These are phyloP conservation scores for Candolleomyces efflorescens DNA, from an alignment of 768 basidiomycete species.

Conservation along the genomic window DNA sequence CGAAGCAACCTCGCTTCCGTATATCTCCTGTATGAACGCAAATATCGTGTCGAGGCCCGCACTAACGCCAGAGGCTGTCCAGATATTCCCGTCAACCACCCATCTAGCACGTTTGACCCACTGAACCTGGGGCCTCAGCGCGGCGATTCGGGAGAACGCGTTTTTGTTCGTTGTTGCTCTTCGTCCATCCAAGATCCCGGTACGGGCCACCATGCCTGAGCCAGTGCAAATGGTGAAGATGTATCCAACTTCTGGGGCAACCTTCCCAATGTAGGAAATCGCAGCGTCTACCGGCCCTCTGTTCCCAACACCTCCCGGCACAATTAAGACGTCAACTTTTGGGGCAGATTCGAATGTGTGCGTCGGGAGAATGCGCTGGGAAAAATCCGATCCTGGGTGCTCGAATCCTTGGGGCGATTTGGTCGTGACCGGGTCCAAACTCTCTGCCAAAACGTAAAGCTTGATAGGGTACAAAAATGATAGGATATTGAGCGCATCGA, in stretches of 20 bases:
- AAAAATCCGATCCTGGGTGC: slow-evolving; percentile 21
- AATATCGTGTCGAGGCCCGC: slow-evolving; percentile 39
- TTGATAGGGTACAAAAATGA: slow-evolving; percentile 21
- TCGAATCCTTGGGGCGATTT: slow-evolving; percentile 14
- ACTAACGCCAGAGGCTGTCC: slow-evolving; percentile 44
- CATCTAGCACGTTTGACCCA: slow-evolving; percentile 45
- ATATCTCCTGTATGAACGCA: slow-evolving; percentile 31
- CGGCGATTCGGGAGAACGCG: slow-evolving; percentile 21
- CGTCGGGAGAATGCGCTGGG: slow-evolving; percentile 33
- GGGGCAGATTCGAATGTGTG: slow-evolving; percentile 33
- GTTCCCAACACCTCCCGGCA: slow-evolving; percentile 19
- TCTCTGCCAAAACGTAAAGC: slow-evolving; percentile 26
- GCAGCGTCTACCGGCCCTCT: slow-evolving; percentile 18
- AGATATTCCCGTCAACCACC: slow-evolving; percentile 45
- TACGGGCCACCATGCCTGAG: slow-evolving; percentile 31
- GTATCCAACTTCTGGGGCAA: slow-evolving; percentile 33
- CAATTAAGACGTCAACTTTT: slow-evolving; percentile 31
- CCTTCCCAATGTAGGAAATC: slow-evolving; percentile 27
- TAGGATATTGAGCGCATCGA: slow-evolving; percentile 29
- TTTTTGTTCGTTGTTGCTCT: slow-evolving; percentile 44
- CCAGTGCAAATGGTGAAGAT: slow-evolving; percentile 43
- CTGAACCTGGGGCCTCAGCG: slow-evolving; percentile 26
- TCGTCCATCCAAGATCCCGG: slow-evolving; percentile 37
- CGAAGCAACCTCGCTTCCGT: slow-evolving; percentile 30
- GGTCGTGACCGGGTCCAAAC: slow-evolving; percentile 31